These are phyloP conservation scores for Thuja plicata DNA, from an alignment of 83 land plant genomes.

Conservation along the genomic window DNA sequence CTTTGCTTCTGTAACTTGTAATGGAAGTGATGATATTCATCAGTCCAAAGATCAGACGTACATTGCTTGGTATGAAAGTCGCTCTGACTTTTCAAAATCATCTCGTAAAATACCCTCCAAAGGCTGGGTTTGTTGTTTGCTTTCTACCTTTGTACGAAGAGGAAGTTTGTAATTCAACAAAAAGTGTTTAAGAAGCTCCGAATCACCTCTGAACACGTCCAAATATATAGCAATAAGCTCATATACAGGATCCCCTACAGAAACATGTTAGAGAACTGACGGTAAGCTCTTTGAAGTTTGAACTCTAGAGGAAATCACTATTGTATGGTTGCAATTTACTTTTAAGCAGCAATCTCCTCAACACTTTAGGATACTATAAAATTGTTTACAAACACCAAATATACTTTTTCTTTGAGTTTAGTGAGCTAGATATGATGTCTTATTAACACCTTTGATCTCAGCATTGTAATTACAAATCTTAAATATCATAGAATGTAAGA, in stretches of 20 bases:
- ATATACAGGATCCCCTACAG: constrained; percentile 84
- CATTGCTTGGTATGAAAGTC: constrained; percentile 82
- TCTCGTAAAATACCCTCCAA: background rate
- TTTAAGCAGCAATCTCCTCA: background rate
- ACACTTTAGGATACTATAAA: background rate
- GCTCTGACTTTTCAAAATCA: constrained; percentile 29
- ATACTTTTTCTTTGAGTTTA: background rate
- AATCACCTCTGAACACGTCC: constrained; percentile 77
- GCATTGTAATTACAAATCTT: background rate
- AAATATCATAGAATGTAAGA: background rate
- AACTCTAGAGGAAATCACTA: background rate
- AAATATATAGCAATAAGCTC: constrained; percentile 80
- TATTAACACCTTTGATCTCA: background rate
- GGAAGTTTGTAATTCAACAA: constrained; percentile 76
- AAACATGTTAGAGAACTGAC: constrained; percentile 2
- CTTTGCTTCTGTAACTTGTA: background rate
- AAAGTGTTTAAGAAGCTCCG: constrained; percentile 46
- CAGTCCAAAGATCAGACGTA: constrained; percentile 21
- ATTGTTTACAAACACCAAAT: background rate
- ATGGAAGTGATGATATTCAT: background rate
- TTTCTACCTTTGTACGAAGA: constrained; percentile 20
- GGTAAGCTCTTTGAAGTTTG: background rate
- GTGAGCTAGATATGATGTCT: background rate
- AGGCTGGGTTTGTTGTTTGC: background rate
- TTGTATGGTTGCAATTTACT: background rate